Evolutionary conservation across 352 stramenopile genomes (phyloP), one percentile per base, ranked within the genome.

Genomic region (Peronospora destructor): DNA sequence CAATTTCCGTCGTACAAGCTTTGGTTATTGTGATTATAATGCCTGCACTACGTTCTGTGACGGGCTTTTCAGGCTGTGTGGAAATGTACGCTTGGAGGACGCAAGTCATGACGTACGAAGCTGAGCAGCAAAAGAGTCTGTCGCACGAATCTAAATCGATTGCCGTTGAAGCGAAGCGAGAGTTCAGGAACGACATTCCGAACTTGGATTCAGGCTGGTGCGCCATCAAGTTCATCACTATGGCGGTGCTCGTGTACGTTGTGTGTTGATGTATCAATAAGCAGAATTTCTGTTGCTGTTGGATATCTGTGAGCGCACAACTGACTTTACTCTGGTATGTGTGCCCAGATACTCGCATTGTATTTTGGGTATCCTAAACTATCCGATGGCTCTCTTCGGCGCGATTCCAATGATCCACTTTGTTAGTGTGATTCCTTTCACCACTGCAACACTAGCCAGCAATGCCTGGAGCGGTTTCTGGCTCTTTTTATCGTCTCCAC

Each of bases 321-420:
- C 44, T 63, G 42, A 60, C 16, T 11, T 34, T 38, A 16, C 30
- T 37, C 26, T 75, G 6, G 3, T 42, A 30, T 45, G 41, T 41
- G 17, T 26, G 23, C 28, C 45, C 13, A 87, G 77, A 10, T 83
- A 71, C 46, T 54, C 71, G 7, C 81, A 90, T 64, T 85, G 75
- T 42, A 70, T 87, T 43, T 45, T 92, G 36, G 78, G 76, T 2
- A 82, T 92, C 17, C 55, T 90, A 29, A 92, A 92, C 55, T 92
- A 89, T 59, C 73, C 81, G 1, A 83, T 92, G 72, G 79, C 81
- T 40, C 55, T 88, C 34, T 79, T 86, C 36, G 77, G 77, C 32
- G 73, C 76, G 0, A 51, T 87, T 26, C 66, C 68, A 1, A 87
- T 77, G 73, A 59, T 71, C 9, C 64, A 76, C 8, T 88, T 90